A percentile compares a stretch with the other conserved stretches of the same genome.
Conservation (phyloP, 1,284 basidiomycete genomes). For the Heterobasidion parviporum region DNA sequence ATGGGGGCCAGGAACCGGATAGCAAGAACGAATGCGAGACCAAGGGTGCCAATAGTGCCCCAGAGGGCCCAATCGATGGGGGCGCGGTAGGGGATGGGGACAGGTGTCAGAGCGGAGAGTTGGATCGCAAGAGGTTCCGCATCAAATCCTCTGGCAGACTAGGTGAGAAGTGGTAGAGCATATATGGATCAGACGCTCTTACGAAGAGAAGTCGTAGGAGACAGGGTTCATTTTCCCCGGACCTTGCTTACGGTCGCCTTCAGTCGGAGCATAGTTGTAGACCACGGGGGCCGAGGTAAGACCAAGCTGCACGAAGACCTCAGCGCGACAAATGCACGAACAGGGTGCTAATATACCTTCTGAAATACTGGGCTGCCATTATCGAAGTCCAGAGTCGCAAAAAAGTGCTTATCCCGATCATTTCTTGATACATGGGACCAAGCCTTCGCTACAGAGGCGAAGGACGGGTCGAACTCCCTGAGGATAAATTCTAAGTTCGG, state of each 20-base stretch:
- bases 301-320: conserved; percentile 44
- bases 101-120: conserved; percentile 63
- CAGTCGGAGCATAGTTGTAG: conserved; percentile 64
- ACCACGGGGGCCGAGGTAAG: conserved; percentile 76
- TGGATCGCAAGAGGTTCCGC: conserved; percentile 70
- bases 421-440: conserved; percentile 59
- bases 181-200: conserved; percentile 13
- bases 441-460: conserved; percentile 68
- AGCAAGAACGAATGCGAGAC: conserved; percentile 36
- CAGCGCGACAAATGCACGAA: conserved; percentile 1
- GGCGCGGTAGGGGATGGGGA: conserved; percentile 64
- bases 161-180: background rate
- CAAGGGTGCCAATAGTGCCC: conserved; percentile 32
- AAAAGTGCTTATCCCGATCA: conserved; percentile 79
- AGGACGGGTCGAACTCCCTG: conserved; percentile 83
- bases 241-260: conserved; percentile 56
- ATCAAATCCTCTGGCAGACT: conserved; percentile 62
- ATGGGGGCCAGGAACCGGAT: conserved; percentile 63
- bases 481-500: background rate
- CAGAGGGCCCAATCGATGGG: conserved; percentile 65
- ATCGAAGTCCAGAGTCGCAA: conserved; percentile 85
- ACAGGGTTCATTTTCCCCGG: conserved; percentile 42
- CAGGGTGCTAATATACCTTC: conserved; percentile 41
- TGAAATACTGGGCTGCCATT: conserved; percentile 70
- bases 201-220: conserved; percentile 78